These are phyloP conservation scores for Colletotrichum tropicale DNA, from an alignment of 2,329 filamentous ascomycete genomes.

Conservation along the genomic window DNA sequence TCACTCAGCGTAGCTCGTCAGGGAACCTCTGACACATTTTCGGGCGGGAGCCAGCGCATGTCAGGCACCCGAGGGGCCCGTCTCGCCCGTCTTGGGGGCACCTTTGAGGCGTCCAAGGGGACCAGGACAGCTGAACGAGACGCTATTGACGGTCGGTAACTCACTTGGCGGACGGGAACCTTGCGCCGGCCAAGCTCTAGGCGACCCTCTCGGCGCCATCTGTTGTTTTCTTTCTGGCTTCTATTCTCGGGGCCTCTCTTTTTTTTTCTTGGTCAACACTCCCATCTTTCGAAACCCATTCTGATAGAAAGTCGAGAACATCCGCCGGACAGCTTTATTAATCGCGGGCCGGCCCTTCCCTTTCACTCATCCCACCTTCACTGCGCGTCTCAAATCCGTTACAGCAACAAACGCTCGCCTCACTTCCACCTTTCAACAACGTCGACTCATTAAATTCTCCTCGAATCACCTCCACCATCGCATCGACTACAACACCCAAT, in stretches of 20 bases:
- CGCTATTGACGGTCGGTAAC: neutral
- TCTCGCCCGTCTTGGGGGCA: neutral
- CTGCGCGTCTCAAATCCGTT: neutral
- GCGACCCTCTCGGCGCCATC: neutral
- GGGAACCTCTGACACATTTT: neutral
- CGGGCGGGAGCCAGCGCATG: neutral
- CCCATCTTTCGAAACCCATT: neutral
- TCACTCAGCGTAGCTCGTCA: neutral
- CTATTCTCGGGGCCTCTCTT: neutral
- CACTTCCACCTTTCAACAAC: neutral
- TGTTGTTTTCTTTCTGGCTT: neutral
- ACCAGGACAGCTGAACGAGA: neutral
- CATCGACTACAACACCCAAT: neutral
- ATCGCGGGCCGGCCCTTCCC: neutral
- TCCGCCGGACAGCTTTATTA: neutral
- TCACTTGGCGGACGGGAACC: slow-evolving; percentile 6
- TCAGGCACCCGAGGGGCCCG: neutral
- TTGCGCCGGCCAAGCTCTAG: slow-evolving; percentile 13
- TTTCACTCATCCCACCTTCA: neutral
- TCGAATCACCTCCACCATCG: no score
- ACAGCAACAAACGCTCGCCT: neutral
- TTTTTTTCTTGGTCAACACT: neutral
- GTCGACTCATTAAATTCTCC: neutral
- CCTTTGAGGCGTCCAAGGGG: neutral
- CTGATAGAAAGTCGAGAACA: no score